Evolutionary conservation across 805 yeast genomes (phyloP).

Genomic region (Candida andamanensis): DNA sequence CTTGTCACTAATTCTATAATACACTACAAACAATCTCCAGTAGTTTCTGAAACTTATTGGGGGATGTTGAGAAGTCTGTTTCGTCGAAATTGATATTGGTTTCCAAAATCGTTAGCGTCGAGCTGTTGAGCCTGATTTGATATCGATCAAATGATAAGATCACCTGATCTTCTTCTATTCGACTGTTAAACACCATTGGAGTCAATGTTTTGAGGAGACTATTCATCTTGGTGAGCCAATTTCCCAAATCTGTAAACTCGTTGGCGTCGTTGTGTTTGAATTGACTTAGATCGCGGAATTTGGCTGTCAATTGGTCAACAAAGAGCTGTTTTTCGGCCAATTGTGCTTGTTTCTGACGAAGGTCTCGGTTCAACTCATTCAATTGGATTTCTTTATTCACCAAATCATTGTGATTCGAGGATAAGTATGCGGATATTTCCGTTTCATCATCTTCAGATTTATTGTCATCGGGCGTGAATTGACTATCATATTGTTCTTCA

Average conservation of each 20-base stretch:
- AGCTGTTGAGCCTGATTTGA: conserved; percentile 9
- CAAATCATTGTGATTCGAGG: conserved; percentile 2
- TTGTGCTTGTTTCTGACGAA: neutral
- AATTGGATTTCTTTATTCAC: neutral
- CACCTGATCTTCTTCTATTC: conserved; percentile 6
- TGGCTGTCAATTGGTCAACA: neutral
- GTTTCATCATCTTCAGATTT: too few relatives aligned
- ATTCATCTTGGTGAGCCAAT: conserved; percentile 10
- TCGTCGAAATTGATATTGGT: conserved; percentile 6
- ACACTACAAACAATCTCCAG: conserved; percentile 4
- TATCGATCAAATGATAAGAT: conserved; percentile 4
- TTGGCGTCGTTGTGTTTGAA: neutral
- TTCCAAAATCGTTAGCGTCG: conserved; percentile 3
- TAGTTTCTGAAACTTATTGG: conserved; percentile 3
- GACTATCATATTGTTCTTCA: neutral
- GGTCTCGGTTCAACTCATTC: neutral
- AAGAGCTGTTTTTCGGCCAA: neutral
- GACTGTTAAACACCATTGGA: conserved; percentile 3
- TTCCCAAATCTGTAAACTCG: conserved; percentile 8
- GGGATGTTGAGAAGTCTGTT: conserved; percentile 3
- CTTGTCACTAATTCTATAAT: too few relatives aligned
- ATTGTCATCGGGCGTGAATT: too few relatives aligned
- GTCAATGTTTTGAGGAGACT: conserved; percentile 7
- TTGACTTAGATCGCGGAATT: conserved; percentile 1
- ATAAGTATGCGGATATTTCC: conserved; percentile 1